Evolutionary conservation across 1,284 basidiomycete species (phyloP).

Genomic region (Polyporus tsugae): DNA sequence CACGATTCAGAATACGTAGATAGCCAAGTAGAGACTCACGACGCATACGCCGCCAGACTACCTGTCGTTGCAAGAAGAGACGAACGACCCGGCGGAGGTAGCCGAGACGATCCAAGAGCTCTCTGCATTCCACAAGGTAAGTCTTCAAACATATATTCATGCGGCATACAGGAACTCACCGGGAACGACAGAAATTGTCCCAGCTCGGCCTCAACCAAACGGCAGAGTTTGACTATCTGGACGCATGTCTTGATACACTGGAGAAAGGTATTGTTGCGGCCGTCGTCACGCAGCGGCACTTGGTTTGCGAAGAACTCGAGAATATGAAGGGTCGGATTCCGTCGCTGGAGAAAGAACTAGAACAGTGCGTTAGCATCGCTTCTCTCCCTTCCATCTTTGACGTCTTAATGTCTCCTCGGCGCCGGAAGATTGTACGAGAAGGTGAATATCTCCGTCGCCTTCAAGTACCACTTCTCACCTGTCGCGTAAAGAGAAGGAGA

Average conservation of each 20-base stretch:
- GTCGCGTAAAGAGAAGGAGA: neutral
- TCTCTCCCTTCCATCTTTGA: neutral
- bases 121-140: neutral
- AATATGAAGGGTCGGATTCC: neutral
- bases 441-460: neutral
- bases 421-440: neutral
- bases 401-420: neutral
- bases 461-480: too few species aligned
- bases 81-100: neutral
- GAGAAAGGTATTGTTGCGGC: neutral
- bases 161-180: neutral
- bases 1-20: neutral
- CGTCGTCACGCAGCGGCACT: neutral
- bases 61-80: slow-evolving; percentile 5
- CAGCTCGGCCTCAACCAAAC: neutral
- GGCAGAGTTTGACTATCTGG: neutral
- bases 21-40: neutral
- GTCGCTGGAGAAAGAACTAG: neutral
- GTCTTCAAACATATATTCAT: neutral
- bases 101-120: slow-evolving; percentile 8
- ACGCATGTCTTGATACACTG: neutral
- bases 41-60: neutral
- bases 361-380: neutral
- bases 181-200: neutral
- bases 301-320: neutral